Evolutionary conservation across 805 yeast genomes (phyloP).

Genomic region (Blastobotrys americana): DNA sequence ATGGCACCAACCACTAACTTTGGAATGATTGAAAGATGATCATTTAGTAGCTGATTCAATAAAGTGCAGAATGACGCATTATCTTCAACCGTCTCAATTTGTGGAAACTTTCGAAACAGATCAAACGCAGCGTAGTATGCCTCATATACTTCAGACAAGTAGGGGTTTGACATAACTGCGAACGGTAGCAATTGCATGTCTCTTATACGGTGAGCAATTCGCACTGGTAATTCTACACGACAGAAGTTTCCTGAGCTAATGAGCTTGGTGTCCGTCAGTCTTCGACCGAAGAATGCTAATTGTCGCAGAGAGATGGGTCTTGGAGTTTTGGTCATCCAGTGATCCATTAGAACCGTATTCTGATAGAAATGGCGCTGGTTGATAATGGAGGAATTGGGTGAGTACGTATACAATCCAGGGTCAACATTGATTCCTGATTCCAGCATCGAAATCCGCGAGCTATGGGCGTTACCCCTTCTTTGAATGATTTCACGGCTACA

Average conservation of each 20-base stretch:
- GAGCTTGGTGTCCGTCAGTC: conserved; percentile 66
- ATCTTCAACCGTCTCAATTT: conserved; percentile 62
- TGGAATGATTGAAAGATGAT: conserved; percentile 75
- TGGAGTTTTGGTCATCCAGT: conserved; percentile 57
- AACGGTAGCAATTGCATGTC: conserved; percentile 80
- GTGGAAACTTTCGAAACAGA: conserved; percentile 65
- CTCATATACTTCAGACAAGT: conserved; percentile 81
- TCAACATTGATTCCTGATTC: conserved; percentile 11
- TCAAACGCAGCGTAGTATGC: conserved; percentile 84
- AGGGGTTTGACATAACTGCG: conserved; percentile 76
- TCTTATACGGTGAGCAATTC: conserved; percentile 72
- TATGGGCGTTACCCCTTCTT: conserved; percentile 11
- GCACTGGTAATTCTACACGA: conserved; percentile 70
- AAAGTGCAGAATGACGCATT: conserved; percentile 65
- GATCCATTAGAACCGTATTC: conserved; percentile 52
- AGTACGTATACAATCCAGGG: conserved; percentile 22
- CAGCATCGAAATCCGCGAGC: conserved; percentile 16
- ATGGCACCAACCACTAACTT: conserved; percentile 90
- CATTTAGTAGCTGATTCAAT: conserved; percentile 54
- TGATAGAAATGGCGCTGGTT: conserved; percentile 81
- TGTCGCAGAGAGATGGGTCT: conserved; percentile 89
- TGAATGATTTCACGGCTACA: too few species aligned
- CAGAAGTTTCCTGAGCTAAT: conserved; percentile 84
- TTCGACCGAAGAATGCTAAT: conserved; percentile 81
- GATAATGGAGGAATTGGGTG: conserved; percentile 38